Evolutionary conservation across 345 rosid species (phyloP).

Genomic region (Ceriops zippeliana): DNA sequence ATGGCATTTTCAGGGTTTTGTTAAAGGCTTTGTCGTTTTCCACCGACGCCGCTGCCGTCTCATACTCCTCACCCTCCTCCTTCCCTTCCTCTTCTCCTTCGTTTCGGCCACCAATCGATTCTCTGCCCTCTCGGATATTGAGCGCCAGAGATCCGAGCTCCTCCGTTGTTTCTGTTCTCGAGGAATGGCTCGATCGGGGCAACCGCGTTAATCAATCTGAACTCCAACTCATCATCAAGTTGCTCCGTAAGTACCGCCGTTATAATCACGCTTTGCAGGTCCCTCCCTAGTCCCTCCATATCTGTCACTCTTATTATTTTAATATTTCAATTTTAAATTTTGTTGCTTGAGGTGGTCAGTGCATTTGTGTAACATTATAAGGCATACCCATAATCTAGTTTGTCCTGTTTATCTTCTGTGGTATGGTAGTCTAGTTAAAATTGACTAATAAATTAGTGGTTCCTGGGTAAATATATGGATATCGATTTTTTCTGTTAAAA

Average conservation of each 20-base stretch:
- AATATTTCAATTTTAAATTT: neutral
- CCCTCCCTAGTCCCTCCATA: neutral
- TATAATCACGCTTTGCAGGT: conserved; percentile 30
- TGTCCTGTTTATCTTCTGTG: too few species aligned
- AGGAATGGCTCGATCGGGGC: conserved; percentile 30
- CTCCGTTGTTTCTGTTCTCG: conserved; percentile 23
- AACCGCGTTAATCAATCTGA: neutral
- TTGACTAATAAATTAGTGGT: too few species aligned
- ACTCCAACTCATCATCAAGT: conserved; percentile 10
- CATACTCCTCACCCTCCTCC: neutral
- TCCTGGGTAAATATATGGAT: too few species aligned
- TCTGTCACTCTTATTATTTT: neutral
- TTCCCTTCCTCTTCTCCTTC: neutral
- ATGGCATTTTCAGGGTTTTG: neutral
- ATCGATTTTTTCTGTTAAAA: too few species aligned
- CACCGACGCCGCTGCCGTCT: conserved; percentile 6
- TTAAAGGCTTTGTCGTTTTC: conserved; percentile 9
- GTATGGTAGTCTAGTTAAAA: too few species aligned
- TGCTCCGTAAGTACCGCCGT: conserved; percentile 10
- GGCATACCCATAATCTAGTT: too few species aligned
- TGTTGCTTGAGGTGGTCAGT: neutral
- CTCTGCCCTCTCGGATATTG: conserved; percentile 18
- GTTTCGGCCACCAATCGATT: conserved; percentile 10
- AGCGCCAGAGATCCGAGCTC: conserved; percentile 8
- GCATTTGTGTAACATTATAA: too few species aligned